Base-by-base conservation (phyloP, 805 yeast species). In the Zygotorulaspora florentina region DNA sequence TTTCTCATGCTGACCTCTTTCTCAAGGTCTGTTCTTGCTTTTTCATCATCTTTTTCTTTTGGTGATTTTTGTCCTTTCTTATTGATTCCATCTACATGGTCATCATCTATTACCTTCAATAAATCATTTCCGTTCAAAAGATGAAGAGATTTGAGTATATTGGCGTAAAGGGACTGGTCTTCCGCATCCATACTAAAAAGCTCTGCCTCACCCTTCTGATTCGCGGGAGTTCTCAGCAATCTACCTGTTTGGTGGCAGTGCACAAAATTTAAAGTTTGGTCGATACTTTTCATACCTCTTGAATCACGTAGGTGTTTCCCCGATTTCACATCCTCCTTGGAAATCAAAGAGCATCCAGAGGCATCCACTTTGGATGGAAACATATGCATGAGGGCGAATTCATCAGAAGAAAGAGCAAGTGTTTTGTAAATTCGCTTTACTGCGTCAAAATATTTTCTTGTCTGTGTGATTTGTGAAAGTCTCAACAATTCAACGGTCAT, bases 401-500 rank as follows among this genome's bases (percentile, higher is more conserved):
- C 53, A 50, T 67, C 56, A 1, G 56, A 50, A 10, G 73, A 67
- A 3, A 63, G 62, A 18, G 67, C 59, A 15, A 76, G 51, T 23
- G 59, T 64, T 20, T 70, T 59, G 3, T 74, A 73, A 15, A 77
- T 64, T 33, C 75, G 67, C 20, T 73, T 73, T 12, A 73, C 67
- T 8, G 77, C 78, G 48, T 77, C 75, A 57, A 68, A 77, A 58
- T 77, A 80, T 39, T 64, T 66, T 47, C 71, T 58, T 40, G 76
- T 69, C 4, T 70, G 69, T 1, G 83, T 75, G 18, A 80, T 43
- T 47, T 78, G 80, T 1, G 83, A 65, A 37, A 80, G 56, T 33
- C 77, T 65, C 7, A 79, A 68, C 46, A 80, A 75, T 53, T 80
- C 85, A 35, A 80, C 59, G 0, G 77, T 65, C 42, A 77, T 55